Conservation (phyloP, 257 asterid species). For the Penstemon eatonii region DNA sequence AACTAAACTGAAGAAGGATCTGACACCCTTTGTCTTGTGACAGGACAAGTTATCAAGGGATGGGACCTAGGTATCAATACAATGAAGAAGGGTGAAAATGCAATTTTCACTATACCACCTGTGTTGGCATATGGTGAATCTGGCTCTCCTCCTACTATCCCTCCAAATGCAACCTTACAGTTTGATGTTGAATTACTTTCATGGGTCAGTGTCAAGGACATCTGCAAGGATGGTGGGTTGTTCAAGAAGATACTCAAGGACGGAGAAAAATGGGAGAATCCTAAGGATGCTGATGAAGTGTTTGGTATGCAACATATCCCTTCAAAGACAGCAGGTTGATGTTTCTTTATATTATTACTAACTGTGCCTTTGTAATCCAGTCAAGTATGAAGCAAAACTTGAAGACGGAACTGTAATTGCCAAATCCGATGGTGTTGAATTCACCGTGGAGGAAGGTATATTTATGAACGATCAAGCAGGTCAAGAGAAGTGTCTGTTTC, state of each 20-base stretch:
- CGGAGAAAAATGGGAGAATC: conserved; percentile 81
- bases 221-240: conserved; percentile 78
- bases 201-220: conserved; percentile 74
- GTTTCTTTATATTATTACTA: not conserved
- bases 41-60: conserved; percentile 81
- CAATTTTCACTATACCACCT: conserved; percentile 68
- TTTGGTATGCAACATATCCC: conserved; percentile 35
- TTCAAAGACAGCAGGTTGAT: not conserved
- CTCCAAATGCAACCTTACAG: conserved; percentile 72
- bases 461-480: not conserved
- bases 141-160: conserved; percentile 79
- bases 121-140: conserved; percentile 73
- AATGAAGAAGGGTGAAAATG: conserved; percentile 77
- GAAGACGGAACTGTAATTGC: conserved; percentile 56
- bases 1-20: not conserved
- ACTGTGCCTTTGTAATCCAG: conserved; percentile 32
- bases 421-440: conserved; percentile 49
- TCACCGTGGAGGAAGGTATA: conserved; percentile 50
- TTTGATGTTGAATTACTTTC: conserved; percentile 72
- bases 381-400: conserved; percentile 55
- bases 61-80: conserved; percentile 78
- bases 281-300: conserved; percentile 70
- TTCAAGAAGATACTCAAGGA: conserved; percentile 58
- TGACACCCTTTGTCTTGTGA: conserved; percentile 3
- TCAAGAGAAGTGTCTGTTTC: not conserved